phyloP scores from a whole-genome alignment of 768 basidiomycete genomes.

The Tricholoma sp. region DNA sequence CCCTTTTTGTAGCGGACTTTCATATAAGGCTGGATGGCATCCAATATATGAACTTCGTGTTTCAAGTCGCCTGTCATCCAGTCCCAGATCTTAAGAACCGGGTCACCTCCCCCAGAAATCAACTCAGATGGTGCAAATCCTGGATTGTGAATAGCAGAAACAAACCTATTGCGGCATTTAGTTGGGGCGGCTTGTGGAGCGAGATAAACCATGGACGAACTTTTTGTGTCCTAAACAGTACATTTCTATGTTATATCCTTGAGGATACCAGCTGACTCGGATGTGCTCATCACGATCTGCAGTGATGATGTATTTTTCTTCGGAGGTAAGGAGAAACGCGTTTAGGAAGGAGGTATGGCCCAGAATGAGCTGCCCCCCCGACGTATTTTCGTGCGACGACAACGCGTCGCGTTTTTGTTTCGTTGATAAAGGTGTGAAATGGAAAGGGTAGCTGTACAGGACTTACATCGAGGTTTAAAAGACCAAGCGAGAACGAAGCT shows the following conservation, averaged over 20 bases:
- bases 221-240: constrained; percentile 83
- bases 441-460: constrained; percentile 54
- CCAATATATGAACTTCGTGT: constrained; percentile 47
- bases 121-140: constrained; percentile 39
- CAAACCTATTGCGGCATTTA: constrained; percentile 50
- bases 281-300: constrained; percentile 97
- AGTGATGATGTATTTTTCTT: constrained; percentile 76
- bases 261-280: constrained; percentile 84
- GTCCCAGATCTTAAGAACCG: constrained; percentile 71
- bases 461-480: not conserved
- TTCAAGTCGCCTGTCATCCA: constrained; percentile 61
- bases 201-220: constrained; percentile 35
- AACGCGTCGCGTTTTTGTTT: constrained; percentile 34
- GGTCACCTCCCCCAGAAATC: constrained; percentile 88
- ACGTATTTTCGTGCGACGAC: constrained; percentile 65
- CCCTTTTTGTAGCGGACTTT: constrained; percentile 32
- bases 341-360: constrained; percentile 90
- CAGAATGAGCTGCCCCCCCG: constrained; percentile 64
- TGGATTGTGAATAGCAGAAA: constrained; percentile 78
- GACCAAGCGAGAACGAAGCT: constrained; percentile 6
- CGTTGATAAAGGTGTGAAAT: constrained; percentile 25
- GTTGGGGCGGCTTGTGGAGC: not conserved
- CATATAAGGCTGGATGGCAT: constrained; percentile 45
- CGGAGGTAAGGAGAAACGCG: constrained; percentile 57
- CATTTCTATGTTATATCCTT: constrained; percentile 79